Evolutionary conservation across 441 rosid species (phyloP).

Genomic region (Heliophila coronopifolia): DNA sequence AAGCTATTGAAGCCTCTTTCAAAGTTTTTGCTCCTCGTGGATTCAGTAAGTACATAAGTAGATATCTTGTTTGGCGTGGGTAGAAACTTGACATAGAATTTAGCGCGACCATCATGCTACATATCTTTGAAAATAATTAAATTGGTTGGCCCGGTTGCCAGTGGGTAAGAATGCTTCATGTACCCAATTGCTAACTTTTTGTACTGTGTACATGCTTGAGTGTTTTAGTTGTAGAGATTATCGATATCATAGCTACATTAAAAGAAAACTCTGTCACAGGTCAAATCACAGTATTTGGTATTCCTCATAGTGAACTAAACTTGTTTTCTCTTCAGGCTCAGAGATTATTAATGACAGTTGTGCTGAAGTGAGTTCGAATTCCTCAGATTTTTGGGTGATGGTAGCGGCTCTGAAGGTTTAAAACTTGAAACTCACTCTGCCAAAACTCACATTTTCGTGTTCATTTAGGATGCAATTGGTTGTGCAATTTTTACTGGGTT

Average conservation of each 20-base stretch:
- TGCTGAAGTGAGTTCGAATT: constrained; percentile 54
- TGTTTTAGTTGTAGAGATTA: no score
- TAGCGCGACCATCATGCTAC: neutral
- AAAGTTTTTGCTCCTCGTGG: constrained; percentile 83
- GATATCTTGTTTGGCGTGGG: constrained; percentile 8
- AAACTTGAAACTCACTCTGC: constrained; percentile 4
- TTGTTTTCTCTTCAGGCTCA: constrained; percentile 39
- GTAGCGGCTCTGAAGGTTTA: constrained; percentile 79
- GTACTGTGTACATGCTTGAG: no score
- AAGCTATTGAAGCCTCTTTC: constrained; percentile 76
- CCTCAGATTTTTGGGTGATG: constrained; percentile 95
- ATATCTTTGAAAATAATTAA: neutral
- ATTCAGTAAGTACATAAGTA: constrained; percentile 77
- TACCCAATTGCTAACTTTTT: no score
- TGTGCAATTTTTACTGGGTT: no score
- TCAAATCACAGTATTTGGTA: neutral
- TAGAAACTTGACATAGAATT: neutral
- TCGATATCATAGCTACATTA: no score
- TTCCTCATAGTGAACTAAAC: neutral
- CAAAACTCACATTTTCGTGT: no score
- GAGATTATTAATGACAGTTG: constrained; percentile 58
- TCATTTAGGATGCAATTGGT: no score
- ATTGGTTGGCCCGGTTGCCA: no score
- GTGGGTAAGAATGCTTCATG: no score
- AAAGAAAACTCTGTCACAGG: neutral